Base-by-base conservation (phyloP, 345 rosid genomes). In the Lepidium aucheri region DNA sequence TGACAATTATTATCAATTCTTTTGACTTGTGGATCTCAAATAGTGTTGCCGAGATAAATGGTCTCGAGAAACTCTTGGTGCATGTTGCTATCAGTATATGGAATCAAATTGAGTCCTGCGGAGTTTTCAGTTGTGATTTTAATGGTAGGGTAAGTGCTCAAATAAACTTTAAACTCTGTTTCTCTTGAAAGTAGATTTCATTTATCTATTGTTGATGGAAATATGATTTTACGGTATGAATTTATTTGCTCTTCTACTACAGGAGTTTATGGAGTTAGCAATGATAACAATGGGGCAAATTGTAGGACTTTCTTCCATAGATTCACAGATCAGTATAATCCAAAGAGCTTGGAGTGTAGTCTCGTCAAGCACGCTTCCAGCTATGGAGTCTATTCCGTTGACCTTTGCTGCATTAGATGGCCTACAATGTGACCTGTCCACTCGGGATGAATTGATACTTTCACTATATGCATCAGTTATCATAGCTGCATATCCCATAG, bases 401-500 rank as follows among this genome's bases (percentile, higher is more conserved):
- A 69, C 64, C 47, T 76, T 72, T 42, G 34, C 16, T 69, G 79
- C 60, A 32, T 49, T 70, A 68, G 79, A 84, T 55, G 72, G 60
- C 39, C 68, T 80, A 38, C 67, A 74, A 32, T 70, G 69, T 67
- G 74, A 68, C 74, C 59, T 74, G 62, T 82, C 88, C 46, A 44
- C 45, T 43, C 76, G 86, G 77, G 96, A 88, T 70, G 82, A 77
- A 67, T 81, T 88, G 89, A 74, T 85, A 74, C 79, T 74, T 64
- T 90, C 95, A 41, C 71, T 86, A 52, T 88, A 82, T 82, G 79
- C 90, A 44, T 87, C 99, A 24, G 88, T 82, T 66, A 50, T 90
- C 51, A 83, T 88, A 73, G 95, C 89, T 63, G 77, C 84, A 55
- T 82, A 60, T 73, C 86, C 96, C 47, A 69, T 75, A 63, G 79